Base-by-base conservation (phyloP, 2,329 filamentous ascomycete genomes). In the Colletotrichum sp. region DNA sequence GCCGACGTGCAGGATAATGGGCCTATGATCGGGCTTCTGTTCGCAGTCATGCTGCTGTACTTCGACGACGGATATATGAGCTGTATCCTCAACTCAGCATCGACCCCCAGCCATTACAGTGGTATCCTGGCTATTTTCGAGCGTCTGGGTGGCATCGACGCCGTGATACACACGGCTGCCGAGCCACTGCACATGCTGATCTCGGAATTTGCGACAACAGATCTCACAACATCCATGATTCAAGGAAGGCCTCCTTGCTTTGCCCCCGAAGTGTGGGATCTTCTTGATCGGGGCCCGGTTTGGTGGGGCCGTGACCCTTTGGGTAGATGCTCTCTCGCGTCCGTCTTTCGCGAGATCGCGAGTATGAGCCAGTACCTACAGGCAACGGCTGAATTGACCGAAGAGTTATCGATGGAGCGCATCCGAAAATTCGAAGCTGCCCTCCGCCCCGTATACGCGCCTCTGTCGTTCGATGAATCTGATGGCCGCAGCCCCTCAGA, bases 161-260 rank as follows among this genome's bases (percentile, higher is more conserved):
- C 72, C 0, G 81, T 82, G 1, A 26, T 84, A 3, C 73, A 59
- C 2, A 79, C 73, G 5, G 79, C 81, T 1, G 81, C 80, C 5
- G 81, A 83, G 24, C 79, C 83, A 2, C 76, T 84, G 5, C 82
- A 85, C 13, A 80, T 88, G 78, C 84, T 88, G 62, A 72, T 88
- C 8, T 87, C 86, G 0, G 86, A 87, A 64, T 88, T 88, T 62
- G 83, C 83, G 4, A 87, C 86, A 0, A 84, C 85, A 70, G 86
- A 88, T 71, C 80, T 88, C 12, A 87, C 86, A 1, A 83, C 85
- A 12, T 82, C 86, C 2, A 77, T 88, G 71, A 79, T 88, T 1
- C 85, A 84, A 21, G 85, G 85, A 0, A 81, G 81, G 21, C 75
- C 81, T 6, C 85, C 86, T 1, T 85, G 83, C 10, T 87, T 87